Evolutionary conservation across 768 basidiomycete species (phyloP).

Genomic region (Leccinum disarticulatum): DNA sequence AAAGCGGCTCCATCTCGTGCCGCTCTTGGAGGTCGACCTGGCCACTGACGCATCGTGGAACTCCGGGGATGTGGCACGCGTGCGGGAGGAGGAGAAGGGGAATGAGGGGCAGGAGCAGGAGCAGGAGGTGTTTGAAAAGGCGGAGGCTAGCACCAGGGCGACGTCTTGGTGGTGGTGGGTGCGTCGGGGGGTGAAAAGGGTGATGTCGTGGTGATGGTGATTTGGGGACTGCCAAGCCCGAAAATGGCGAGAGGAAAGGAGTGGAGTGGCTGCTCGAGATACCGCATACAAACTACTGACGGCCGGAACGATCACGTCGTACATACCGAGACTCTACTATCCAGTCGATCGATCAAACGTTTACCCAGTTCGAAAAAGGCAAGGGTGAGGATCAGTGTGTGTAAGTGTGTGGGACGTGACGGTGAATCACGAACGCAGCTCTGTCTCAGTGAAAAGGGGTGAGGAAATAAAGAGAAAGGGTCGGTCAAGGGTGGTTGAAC

Average conservation of each 20-base stretch:
- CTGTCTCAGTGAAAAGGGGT: not conserved
- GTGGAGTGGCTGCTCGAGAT: not conserved
- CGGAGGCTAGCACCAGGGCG: not conserved
- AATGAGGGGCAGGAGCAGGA: too few relatives aligned
- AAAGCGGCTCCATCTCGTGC: slow-evolving; percentile 39
- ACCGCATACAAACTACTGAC: not conserved
- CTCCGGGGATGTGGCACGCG: slow-evolving; percentile 39
- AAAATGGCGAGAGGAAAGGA: too few relatives aligned
- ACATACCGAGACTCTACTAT: not conserved
- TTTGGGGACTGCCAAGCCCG: not conserved
- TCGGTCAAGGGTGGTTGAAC: not conserved
- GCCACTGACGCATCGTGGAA: slow-evolving; percentile 56
- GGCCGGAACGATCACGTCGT: not conserved
- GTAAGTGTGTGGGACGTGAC: not conserved
- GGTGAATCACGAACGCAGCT: not conserved
- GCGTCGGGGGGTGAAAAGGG: not conserved
- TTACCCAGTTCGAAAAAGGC: not conserved
- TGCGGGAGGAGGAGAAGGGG: slow-evolving; percentile 34
- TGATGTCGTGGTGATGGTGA: not conserved
- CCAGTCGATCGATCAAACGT: not conserved
- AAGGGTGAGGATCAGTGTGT: not conserved
- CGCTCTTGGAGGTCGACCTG: slow-evolving; percentile 45
- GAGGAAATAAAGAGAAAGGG: not conserved
- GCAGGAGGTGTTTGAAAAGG: not conserved
- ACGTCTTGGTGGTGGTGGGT: not conserved